Conservation (phyloP, 2,329 filamentous ascomycete genomes). For the Calcarisporium arbuscula region DNA sequence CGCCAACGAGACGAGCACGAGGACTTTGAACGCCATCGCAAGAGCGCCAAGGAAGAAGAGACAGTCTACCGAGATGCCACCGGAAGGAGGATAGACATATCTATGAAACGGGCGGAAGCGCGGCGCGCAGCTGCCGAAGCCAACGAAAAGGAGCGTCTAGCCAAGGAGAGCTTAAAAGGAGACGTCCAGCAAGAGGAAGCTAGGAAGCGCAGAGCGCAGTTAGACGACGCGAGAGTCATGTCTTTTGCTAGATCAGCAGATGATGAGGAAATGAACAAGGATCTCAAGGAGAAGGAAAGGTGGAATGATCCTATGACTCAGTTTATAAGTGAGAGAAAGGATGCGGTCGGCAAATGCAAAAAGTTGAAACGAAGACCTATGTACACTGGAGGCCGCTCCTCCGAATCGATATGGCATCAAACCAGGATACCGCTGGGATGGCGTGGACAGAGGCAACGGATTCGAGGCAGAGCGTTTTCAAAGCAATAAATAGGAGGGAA, state of each 20-base stretch:
- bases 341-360: constrained; percentile 22
- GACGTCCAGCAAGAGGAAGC: constrained; percentile 74
- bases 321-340: constrained; percentile 56
- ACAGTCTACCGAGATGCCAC: constrained; percentile 95
- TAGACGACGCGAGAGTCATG: constrained; percentile 80
- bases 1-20: constrained; percentile 59
- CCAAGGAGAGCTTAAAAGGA: constrained; percentile 67
- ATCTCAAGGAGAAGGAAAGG: constrained; percentile 66
- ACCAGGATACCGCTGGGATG: constrained; percentile 93
- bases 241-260: constrained; percentile 73
- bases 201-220: constrained; percentile 54
- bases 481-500: constrained; percentile 70
- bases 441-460: constrained; percentile 87
- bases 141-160: constrained; percentile 63
- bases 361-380: constrained; percentile 48
- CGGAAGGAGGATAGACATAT: constrained; percentile 87
- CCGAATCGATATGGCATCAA: constrained; percentile 93
- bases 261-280: constrained; percentile 78
- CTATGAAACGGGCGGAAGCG: constrained; percentile 82
- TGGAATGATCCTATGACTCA: constrained; percentile 94
- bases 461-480: constrained; percentile 93
- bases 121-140: constrained; percentile 59
- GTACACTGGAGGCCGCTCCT: constrained; percentile 72
- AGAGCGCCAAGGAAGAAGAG: constrained; percentile 54
- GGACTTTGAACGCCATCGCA: constrained; percentile 38